These are phyloP conservation scores for Theobroma grandiflorum DNA, from an alignment of 441 rosid species.

Conservation along the genomic window DNA sequence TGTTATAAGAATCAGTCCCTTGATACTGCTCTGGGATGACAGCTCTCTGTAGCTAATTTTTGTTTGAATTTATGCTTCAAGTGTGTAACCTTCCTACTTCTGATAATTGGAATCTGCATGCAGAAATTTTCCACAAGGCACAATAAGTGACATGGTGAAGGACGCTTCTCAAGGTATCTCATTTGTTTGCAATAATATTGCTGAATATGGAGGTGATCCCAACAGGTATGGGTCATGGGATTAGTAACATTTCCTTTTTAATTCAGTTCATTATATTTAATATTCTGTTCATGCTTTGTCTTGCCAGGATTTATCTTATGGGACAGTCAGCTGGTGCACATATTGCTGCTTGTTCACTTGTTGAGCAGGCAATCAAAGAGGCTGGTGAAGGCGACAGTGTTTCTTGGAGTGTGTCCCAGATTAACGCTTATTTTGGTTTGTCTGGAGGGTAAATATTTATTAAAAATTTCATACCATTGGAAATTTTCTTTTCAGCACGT, in stretches of 20 bases:
- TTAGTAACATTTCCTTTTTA: background rate
- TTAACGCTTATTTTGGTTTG: conserved; percentile 85
- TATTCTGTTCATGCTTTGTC: conserved; percentile 26
- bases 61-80: conserved; percentile 6
- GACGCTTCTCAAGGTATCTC: conserved; percentile 96
- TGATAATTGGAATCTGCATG: conserved; percentile 29
- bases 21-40: conserved; percentile 10
- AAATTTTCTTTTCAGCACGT: background rate
- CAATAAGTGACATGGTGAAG: conserved; percentile 87
- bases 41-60: background rate
- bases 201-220: conserved; percentile 96
- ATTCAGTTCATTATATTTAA: conserved; percentile 12
- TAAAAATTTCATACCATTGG: background rate
- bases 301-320: conserved; percentile 82
- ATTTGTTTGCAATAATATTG: conserved; percentile 78
- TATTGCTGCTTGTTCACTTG: conserved; percentile 84
- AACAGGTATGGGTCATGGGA: conserved; percentile 52
- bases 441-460: conserved; percentile 83
- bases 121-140: conserved; percentile 98
- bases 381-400: conserved; percentile 71
- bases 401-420: conserved; percentile 87
- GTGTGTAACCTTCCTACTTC: conserved; percentile 1
- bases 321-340: conserved; percentile 99
- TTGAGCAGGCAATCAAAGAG: conserved; percentile 94
- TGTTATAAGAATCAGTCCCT: background rate